Evolutionary conservation across 148 eudicot genomes (phyloP).

Genomic region (Talinum fruticosum): DNA sequence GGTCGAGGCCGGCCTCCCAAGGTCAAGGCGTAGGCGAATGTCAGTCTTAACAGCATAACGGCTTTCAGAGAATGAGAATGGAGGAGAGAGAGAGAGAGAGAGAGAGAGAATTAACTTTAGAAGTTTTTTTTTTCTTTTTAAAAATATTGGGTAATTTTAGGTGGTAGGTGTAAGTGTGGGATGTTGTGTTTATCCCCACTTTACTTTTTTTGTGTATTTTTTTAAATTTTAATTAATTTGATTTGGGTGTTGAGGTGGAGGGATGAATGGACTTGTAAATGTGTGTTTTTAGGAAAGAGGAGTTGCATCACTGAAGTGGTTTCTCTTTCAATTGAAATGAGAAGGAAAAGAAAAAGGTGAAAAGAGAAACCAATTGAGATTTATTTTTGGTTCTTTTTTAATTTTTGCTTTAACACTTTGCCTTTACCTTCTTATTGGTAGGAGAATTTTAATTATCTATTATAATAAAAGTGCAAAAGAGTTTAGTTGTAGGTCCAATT

Average conservation of each 20-base stretch:
- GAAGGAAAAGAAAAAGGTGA: neutral
- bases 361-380: neutral
- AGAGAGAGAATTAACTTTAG: neutral
- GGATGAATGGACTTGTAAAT: slow-evolving; percentile 1
- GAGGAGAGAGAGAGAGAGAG: neutral
- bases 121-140: neutral
- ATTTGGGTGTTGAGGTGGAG: neutral
- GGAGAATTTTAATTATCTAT: neutral
- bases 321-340: neutral
- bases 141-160: neutral
- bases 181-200: neutral
- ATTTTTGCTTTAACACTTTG: neutral
- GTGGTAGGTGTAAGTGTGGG: neutral
- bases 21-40: neutral
- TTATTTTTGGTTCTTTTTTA: neutral
- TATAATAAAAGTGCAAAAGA: too few relatives aligned
- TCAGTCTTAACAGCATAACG: too few relatives aligned
- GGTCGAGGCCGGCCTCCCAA: slow-evolving; percentile 5
- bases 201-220: neutral
- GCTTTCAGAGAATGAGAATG: too few relatives aligned
- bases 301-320: neutral
- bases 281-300: neutral
- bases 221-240: neutral
- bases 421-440: neutral
- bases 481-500: too few relatives aligned